phyloP scores from a whole-genome alignment of 129 eudicot genomes.

The Lonicera japonica region DNA sequence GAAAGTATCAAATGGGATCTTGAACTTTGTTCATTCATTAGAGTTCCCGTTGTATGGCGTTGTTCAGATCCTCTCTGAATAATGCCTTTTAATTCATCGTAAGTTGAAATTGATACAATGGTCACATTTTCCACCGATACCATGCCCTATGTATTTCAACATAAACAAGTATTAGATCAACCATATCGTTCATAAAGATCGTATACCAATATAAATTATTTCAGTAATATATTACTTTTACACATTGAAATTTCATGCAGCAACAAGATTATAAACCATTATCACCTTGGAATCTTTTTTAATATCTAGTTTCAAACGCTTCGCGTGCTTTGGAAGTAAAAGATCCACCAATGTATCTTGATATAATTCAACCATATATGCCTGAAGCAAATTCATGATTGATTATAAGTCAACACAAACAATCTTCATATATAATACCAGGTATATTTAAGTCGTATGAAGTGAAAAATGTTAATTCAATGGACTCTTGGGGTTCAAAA shows the following conservation, averaged over 20 bases:
- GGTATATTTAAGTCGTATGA: not conserved
- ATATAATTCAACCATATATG: constrained; percentile 90
- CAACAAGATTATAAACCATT: not conserved
- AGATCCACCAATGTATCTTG: constrained; percentile 94
- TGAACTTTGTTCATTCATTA: constrained; percentile 95
- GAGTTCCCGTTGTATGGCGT: constrained; percentile 84
- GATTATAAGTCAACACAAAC: not conserved
- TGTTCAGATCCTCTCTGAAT: constrained; percentile 94
- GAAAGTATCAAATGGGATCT: constrained; percentile 94
- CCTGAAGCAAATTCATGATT: constrained; percentile 36
- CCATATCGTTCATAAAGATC: no score
- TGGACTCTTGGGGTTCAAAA: no score
- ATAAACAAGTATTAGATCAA: not conserved
- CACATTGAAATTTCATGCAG: no score
- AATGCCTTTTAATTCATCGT: constrained; percentile 60
- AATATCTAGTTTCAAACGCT: constrained; percentile 62
- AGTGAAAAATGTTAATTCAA: no score
- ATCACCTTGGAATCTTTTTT: constrained; percentile 91
- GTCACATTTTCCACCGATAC: constrained; percentile 87
- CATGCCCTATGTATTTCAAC: constrained; percentile 63
- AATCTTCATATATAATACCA: not conserved
- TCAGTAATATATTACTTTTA: no score
- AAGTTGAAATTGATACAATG: constrained; percentile 53
- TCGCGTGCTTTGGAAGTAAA: constrained; percentile 66
- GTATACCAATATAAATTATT: no score